Percentiles rank a stretch among this genome's conserved stretches.
phyloP scores from a whole-genome alignment of 2,329 filamentous ascomycete species.

The Hymenoscyphus fraxineus region DNA sequence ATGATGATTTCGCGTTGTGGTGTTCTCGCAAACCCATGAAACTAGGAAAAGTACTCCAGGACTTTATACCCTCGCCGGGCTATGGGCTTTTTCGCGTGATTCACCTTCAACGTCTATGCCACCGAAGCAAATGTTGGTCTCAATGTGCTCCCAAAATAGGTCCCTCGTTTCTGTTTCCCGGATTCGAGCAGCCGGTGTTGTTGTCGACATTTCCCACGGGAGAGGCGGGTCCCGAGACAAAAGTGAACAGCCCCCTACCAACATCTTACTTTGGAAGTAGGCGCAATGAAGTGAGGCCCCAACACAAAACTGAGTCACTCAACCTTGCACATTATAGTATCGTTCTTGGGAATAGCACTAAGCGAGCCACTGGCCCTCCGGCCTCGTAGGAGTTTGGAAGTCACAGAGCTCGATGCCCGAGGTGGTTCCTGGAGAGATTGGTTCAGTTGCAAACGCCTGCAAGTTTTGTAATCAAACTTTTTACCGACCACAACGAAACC shows the following conservation, averaged over 20 bases:
- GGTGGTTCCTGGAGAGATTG: too few relatives aligned
- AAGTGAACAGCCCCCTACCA: not conserved
- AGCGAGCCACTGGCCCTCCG: not conserved
- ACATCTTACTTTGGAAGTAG: not conserved
- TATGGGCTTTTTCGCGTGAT: not conserved
- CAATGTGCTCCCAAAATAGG: not conserved
- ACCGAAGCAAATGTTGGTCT: not conserved
- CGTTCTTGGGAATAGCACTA: not conserved
- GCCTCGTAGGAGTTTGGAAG: not conserved
- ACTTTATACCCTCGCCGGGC: not conserved
- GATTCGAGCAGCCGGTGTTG: not conserved
- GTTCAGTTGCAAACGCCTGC: too few relatives aligned
- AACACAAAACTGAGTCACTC: not conserved
- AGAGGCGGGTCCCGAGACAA: not conserved
- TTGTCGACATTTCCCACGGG: not conserved
- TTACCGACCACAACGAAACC: too few relatives aligned
- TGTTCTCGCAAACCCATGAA: not conserved
- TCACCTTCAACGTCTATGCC: not conserved
- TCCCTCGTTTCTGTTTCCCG: not conserved
- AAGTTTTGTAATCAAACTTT: too few relatives aligned
- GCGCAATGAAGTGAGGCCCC: not conserved
- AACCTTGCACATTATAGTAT: not conserved
- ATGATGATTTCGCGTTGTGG: not conserved
- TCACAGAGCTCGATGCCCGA: not conserved
- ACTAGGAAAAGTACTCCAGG: not conserved